A percentile compares a stretch with the other conserved stretches of the same genome.
Conservation (phyloP, 176 grass and related monocot species). For the Dendrocalamus sinicus region DNA sequence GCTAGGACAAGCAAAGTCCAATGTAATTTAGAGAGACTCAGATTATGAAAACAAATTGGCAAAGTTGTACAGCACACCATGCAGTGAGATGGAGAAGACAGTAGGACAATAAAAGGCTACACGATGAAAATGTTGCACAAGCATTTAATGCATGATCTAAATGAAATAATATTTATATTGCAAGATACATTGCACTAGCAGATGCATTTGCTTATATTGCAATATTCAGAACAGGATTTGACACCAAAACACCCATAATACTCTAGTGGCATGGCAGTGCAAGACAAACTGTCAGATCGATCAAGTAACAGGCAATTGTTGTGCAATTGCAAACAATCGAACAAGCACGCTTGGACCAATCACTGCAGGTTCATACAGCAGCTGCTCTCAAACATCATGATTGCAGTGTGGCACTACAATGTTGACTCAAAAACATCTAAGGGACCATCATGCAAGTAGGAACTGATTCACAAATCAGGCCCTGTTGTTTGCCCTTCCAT, state of each 20-base stretch:
- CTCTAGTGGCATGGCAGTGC: neutral
- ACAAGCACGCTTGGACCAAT: neutral
- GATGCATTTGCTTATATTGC: neutral
- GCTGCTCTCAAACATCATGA: neutral
- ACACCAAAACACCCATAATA: neutral
- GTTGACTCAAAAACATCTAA: neutral
- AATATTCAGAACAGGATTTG: conserved; percentile 25
- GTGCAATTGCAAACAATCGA: conserved; percentile 1
- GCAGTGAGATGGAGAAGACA: neutral
- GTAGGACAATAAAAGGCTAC: conserved; percentile 10
- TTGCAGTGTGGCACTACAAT: neutral
- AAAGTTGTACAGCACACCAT: neutral
- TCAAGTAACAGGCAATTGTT: conserved; percentile 10
- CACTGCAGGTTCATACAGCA: neutral
- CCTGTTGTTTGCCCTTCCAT: neutral
- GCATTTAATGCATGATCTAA: neutral
- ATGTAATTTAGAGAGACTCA: conserved; percentile 5
- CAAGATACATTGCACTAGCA: neutral
- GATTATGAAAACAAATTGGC: neutral
- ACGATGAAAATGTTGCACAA: neutral
- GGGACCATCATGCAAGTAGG: neutral
- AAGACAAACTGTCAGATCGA: neutral
- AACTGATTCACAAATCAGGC: neutral
- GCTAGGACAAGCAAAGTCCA: conserved; percentile 22
- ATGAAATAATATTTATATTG: conserved; percentile 14